These are phyloP conservation scores for Clavariopsis aquatica DNA, from an alignment of 495 filamentous ascomycete genomes.

Conservation along the genomic window DNA sequence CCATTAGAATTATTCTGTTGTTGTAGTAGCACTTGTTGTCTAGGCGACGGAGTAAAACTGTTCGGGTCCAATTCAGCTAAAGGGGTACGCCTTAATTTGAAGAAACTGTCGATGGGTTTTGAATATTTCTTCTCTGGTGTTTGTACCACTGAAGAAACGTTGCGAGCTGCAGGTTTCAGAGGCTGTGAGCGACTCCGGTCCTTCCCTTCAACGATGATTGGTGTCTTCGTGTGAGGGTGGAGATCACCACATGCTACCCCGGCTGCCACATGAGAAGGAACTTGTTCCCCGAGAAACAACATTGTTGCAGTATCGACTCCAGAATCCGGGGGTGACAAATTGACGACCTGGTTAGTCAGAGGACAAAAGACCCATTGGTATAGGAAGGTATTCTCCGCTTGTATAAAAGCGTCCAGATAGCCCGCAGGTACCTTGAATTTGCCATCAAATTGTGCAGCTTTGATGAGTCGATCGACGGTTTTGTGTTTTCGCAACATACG, in stretches of 20 bases:
- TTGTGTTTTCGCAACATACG: constrained; percentile 86
- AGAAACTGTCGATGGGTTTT: constrained; percentile 74
- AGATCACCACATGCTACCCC: constrained; percentile 82
- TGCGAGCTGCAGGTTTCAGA: constrained; percentile 19
- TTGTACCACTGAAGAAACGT: constrained; percentile 42
- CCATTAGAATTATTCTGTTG: constrained; percentile 47
- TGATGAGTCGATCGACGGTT: constrained; percentile 77
- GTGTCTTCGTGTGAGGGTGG: constrained; percentile 82
- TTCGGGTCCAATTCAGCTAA: constrained; percentile 87
- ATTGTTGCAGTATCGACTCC: constrained; percentile 65
- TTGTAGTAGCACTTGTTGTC: constrained; percentile 61
- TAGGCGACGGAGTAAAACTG: constrained; percentile 70
- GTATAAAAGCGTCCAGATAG: constrained; percentile 75
- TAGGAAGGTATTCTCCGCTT: constrained; percentile 89
- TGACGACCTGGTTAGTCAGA: constrained; percentile 64
- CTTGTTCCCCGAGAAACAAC: constrained; percentile 73
- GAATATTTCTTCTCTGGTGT: constrained; percentile 59
- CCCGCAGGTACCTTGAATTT: constrained; percentile 74
- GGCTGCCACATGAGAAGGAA: constrained; percentile 67
- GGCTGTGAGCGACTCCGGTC: constrained; percentile 29
- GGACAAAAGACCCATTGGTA: constrained; percentile 95
- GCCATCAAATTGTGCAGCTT: constrained; percentile 82
- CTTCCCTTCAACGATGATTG: constrained; percentile 15
- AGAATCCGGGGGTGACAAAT: constrained; percentile 63
- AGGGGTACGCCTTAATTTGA: constrained; percentile 72